Base-by-base conservation (phyloP, 73 alveolate genomes). In the Paramecium octaurelia region DNA sequence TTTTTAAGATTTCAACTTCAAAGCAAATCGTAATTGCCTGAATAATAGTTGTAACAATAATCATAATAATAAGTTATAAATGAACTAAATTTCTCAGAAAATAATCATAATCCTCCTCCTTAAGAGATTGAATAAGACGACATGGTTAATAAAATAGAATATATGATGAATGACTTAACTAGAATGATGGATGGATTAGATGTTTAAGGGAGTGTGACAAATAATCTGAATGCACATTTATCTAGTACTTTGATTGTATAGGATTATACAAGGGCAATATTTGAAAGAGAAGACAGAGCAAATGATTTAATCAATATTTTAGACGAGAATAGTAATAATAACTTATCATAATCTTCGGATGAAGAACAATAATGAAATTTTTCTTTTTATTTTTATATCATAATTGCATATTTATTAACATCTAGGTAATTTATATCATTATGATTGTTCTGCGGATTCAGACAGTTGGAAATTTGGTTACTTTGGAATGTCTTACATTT, bases 161-260 rank as follows among this genome's bases (percentile, higher is more conserved):
- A 31, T 16, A 77, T 77, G 90, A 40, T 77, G 90, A 77, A 38
- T 77, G 90, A 77, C 4, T 42, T 77, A 44, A 77, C 90, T 27
- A 35, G 90, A 77, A 77, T 77, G 90, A 75, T 75, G 88, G 88
- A 75, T 40, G 20, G 36, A 16, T 14, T 75, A 16, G 88, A 75
- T 75, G 64, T n/a, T n/a, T 75, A 75, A 35, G 88, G 88, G 9
- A 75, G 88, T 40, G 88, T 34, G 4, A 75, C 88, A 0, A 35
- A 75, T n/a, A 75, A 75, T 75, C 27, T 75, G 2, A 75, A 54
- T 31, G 88, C 88, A n/a, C 88, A 75, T 75, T 24, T 75, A n/a
- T 75, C 88, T 21, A 35, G 69, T 35, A 75, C 88, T 16, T 14
- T 75, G 58, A n/a, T 75, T 35, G 88, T 54, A 16, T 35, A 35